phyloP scores from a whole-genome alignment of 495 filamentous ascomycete species.

The Aspergillus mulundensis region DNA sequence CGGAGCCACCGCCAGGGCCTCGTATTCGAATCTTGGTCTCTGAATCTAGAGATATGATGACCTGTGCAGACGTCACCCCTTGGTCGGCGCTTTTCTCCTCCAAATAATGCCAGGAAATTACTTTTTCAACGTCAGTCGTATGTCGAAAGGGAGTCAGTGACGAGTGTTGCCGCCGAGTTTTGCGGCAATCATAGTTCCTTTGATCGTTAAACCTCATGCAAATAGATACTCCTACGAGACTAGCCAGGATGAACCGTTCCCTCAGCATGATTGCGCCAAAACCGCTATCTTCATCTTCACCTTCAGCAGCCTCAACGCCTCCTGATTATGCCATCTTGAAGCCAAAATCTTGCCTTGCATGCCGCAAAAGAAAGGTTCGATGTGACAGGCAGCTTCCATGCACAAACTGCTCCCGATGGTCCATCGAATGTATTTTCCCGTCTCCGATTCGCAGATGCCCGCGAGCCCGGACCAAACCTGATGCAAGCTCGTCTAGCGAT shows the following conservation, averaged over 20 bases:
- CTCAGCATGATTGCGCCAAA: slow-evolving; percentile 3
- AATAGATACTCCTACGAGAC: not conserved
- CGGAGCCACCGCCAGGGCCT: slow-evolving; percentile 4
- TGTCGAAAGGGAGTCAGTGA: not conserved
- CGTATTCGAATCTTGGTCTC: not conserved
- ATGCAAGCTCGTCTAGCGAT: not conserved
- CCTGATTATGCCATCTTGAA: slow-evolving; percentile 3
- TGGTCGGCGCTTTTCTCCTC: not conserved
- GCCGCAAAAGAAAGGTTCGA: slow-evolving; percentile 13
- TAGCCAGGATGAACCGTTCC: not conserved
- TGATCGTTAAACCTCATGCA: not conserved
- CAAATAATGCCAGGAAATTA: not conserved
- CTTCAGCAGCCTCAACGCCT: not conserved
- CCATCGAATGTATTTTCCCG: slow-evolving; percentile 9
- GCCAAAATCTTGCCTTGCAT: slow-evolving; percentile 12
- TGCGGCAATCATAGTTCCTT: not conserved
- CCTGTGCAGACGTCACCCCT: not conserved
- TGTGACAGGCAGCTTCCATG: slow-evolving; percentile 11
- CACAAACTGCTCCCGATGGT: slow-evolving; percentile 13
- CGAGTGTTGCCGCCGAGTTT: not conserved
- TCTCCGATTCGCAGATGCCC: slow-evolving; percentile 10
- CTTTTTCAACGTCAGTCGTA: not conserved
- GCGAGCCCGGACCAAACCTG: not conserved
- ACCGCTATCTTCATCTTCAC: not conserved
- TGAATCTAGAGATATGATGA: not conserved